Evolutionary conservation across 352 stramenopile genomes (phyloP).

Genomic region (Phytophthora sansomeana): DNA sequence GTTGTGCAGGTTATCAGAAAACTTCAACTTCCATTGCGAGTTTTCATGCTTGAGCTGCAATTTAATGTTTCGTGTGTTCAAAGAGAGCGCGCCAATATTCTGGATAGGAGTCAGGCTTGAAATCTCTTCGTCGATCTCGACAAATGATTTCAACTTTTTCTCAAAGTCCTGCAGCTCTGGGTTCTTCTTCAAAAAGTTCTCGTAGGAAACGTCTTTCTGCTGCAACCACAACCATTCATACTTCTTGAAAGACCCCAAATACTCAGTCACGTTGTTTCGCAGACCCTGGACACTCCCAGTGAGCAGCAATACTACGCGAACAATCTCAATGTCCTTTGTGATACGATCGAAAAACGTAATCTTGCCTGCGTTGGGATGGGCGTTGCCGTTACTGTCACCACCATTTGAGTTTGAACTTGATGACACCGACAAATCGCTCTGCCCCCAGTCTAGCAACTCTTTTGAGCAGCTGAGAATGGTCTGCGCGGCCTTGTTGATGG

Average conservation of each 20-base stretch:
- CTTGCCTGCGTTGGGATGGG: slow-evolving; percentile 51
- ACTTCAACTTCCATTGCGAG: slow-evolving; percentile 97
- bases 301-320: slow-evolving; percentile 96
- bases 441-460: slow-evolving; percentile 95
- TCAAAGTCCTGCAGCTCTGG: slow-evolving; percentile 98
- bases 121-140: slow-evolving; percentile 95
- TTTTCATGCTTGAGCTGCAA: slow-evolving; percentile 96
- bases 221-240: slow-evolving; percentile 99
- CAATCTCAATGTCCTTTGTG: slow-evolving; percentile 99
- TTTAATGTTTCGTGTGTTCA: slow-evolving; percentile 98
- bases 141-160: slow-evolving; percentile 96
- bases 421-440: slow-evolving; percentile 64
- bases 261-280: slow-evolving; percentile 97
- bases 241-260: slow-evolving; percentile 94
- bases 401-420: slow-evolving; percentile 29
- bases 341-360: slow-evolving; percentile 98
- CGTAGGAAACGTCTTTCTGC: slow-evolving; percentile 96
- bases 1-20: slow-evolving; percentile 96
- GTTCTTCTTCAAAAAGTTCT: slow-evolving; percentile 94
- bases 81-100: slow-evolving; percentile 97
- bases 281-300: slow-evolving; percentile 98
- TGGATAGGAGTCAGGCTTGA: slow-evolving; percentile 86
- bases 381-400: slow-evolving; percentile 16
- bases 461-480: slow-evolving; percentile 98
- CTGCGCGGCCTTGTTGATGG: slow-evolving; percentile 97